Percentiles rank a stretch among this genome's conserved stretches.
phyloP scores from a whole-genome alignment of 805 yeast genomes.

The Yarrowia phangngaensis region DNA sequence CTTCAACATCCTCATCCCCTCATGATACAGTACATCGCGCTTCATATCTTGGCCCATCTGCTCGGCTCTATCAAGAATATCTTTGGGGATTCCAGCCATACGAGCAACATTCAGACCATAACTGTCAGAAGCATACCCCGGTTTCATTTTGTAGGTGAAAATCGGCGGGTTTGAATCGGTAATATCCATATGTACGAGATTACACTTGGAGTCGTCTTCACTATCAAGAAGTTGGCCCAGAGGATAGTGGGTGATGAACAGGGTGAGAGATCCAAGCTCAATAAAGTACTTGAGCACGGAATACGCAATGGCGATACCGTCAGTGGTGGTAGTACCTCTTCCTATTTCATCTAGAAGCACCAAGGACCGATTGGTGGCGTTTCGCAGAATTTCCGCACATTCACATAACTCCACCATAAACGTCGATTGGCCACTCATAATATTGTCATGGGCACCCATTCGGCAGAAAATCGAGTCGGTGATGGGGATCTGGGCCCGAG shows the following conservation, averaged over 20 bases:
- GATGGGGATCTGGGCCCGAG: conserved; percentile 55
- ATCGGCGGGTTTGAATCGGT: conserved; percentile 47
- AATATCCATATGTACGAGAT: conserved; percentile 60
- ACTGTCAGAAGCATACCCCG: conserved; percentile 57
- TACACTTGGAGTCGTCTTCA: conserved; percentile 53
- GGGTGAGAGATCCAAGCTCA: conserved; percentile 49
- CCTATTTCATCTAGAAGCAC: conserved; percentile 75
- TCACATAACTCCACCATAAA: conserved; percentile 75
- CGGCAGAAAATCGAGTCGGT: conserved; percentile 55
- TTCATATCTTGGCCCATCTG: conserved; percentile 35
- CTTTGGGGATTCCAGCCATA: conserved; percentile 53
- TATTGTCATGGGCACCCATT: conserved; percentile 62
- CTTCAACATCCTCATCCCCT: conserved; percentile 11
- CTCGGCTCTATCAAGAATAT: conserved; percentile 34
- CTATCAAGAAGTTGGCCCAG: conserved; percentile 52
- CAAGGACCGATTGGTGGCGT: conserved; percentile 52
- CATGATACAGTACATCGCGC: conserved; percentile 5
- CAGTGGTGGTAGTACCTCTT: conserved; percentile 67
- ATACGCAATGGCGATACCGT: conserved; percentile 79
- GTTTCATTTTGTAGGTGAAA: conserved; percentile 47
- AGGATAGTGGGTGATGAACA: conserved; percentile 86
- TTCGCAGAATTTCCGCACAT: conserved; percentile 53
- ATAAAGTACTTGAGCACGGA: conserved; percentile 62
- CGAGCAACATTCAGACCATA: conserved; percentile 85
- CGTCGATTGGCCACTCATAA: conserved; percentile 72